Evolutionary conservation across 2,329 filamentous ascomycete genomes (phyloP), one percentile per base, ranked within the genome.

Genomic region (Cercospora sesami): DNA sequence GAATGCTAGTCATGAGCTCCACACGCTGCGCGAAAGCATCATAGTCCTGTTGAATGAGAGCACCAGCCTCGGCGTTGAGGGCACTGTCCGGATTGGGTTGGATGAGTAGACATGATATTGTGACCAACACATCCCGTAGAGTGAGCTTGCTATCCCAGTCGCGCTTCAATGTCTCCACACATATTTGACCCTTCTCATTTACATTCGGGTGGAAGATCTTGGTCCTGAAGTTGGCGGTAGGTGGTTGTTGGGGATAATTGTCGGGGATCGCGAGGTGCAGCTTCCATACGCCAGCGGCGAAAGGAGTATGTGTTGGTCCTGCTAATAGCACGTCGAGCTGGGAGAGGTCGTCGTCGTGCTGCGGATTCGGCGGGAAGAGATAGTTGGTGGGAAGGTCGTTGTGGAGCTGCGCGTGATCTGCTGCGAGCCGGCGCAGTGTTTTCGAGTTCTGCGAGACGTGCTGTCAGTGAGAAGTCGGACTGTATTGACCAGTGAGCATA

Each of bases 151-250:
- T 79, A 66, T 86, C 83, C 87, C 87, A 90, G 72, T 89, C 87
- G 58, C 86, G 81, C 79, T 89, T 90, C 55, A 90, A 74, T 2
- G 87, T 89, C 78, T 89, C 87, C 3, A 90, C 86, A 69, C 87
- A 90, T 3, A 90, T 86, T 0, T 84, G 84, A 5, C 87, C 87
- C n/a, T 81, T 79, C 63, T 88, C 86, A 69, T 89, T 87, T 60
- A 90, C 85, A 73, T 90, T 90, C 0, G 87, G 87, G 72, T 90
- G 87, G 83, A 86, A 90, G 70, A 89, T 86, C 5, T 83, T 81
- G 2, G 87, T 89, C 64, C 82, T 83, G 74, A 90, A 89, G 33
- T 83, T 82, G 2, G 87, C 87, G 48, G 86, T 89, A 0, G 85
- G 85, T 16, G 84, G 83, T 18, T 77, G 77, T 45, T 77, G 76